These are phyloP conservation scores for Camellia oleifera DNA, from an alignment of 179 eudicot genomes.

Conservation along the genomic window DNA sequence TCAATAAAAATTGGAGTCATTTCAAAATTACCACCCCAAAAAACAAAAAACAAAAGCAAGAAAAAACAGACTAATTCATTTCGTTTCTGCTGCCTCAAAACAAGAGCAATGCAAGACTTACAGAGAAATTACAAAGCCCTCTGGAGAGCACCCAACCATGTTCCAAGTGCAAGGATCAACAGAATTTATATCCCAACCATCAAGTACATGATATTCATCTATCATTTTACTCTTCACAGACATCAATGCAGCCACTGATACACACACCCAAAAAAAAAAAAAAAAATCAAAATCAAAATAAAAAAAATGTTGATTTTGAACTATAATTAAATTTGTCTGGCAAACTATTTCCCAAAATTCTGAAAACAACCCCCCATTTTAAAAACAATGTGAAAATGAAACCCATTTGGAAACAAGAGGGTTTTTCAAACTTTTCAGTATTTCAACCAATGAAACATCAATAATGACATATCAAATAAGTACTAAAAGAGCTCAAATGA, in stretches of 20 bases:
- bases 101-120: slow-evolving; percentile 29
- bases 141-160: slow-evolving; percentile 82
- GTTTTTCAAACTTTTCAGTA: not conserved
- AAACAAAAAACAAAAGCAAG: not conserved
- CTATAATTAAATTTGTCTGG: not conserved
- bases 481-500: not conserved
- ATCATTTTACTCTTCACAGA: slow-evolving; percentile 69
- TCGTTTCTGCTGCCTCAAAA: not conserved
- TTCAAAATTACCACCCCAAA: not conserved
- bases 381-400: not conserved
- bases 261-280: not conserved
- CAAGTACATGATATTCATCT: slow-evolving; percentile 60
- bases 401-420: not conserved
- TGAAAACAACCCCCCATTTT: not conserved
- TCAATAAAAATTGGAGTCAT: not conserved
- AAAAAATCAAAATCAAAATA: not conserved
- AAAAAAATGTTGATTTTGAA: not conserved
- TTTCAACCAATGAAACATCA: not conserved
- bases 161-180: slow-evolving; percentile 99
- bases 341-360: not conserved
- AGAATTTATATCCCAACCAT: slow-evolving; percentile 93
- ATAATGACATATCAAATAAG: not conserved
- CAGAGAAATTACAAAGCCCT: slow-evolving; percentile 84
- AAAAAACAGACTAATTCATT: not conserved
- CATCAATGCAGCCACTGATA: slow-evolving; percentile 83